Evolutionary conservation across 306 rosid genomes (phyloP).

Genomic region (Rubus parviflorus): DNA sequence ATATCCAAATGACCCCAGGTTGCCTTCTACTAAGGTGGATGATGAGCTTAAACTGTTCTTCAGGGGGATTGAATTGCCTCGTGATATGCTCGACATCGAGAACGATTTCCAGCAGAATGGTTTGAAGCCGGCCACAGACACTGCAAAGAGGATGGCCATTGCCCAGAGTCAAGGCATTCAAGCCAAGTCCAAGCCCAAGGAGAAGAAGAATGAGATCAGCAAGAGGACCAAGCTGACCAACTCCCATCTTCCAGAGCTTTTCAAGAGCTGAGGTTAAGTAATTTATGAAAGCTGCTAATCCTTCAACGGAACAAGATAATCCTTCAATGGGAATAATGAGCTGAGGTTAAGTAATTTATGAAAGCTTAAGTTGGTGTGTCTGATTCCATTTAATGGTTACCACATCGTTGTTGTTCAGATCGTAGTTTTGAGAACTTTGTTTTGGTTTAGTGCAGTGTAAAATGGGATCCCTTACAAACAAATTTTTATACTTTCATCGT

Average conservation of each 20-base stretch:
- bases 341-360: conserved; percentile 24
- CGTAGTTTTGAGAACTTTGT: conserved; percentile 8
- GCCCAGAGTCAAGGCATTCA: conserved; percentile 70
- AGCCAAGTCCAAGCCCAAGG: conserved; percentile 70
- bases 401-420: conserved; percentile 5
- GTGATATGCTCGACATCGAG: conserved; percentile 86
- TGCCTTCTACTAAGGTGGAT: conserved; percentile 66
- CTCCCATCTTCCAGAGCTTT: conserved; percentile 94
- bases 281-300: too few species aligned
- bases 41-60: conserved; percentile 79
- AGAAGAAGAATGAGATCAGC: conserved; percentile 80
- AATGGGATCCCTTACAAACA: background rate
- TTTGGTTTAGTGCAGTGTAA: conserved; percentile 8
- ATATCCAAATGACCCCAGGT: conserved; percentile 83
- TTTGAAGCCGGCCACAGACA: conserved; percentile 88
- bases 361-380: conserved; percentile 8
- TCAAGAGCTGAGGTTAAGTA: conserved; percentile 53
- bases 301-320: conserved; percentile 28
- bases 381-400: background rate
- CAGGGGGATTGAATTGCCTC: conserved; percentile 71
- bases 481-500: background rate
- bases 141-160: conserved; percentile 78
- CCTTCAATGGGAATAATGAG: conserved; percentile 41
- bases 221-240: conserved; percentile 96
- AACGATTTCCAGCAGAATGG: conserved; percentile 87